These are phyloP conservation scores for Bipolaris zeicola DNA, from an alignment of 2,329 filamentous ascomycete genomes.

Conservation along the genomic window DNA sequence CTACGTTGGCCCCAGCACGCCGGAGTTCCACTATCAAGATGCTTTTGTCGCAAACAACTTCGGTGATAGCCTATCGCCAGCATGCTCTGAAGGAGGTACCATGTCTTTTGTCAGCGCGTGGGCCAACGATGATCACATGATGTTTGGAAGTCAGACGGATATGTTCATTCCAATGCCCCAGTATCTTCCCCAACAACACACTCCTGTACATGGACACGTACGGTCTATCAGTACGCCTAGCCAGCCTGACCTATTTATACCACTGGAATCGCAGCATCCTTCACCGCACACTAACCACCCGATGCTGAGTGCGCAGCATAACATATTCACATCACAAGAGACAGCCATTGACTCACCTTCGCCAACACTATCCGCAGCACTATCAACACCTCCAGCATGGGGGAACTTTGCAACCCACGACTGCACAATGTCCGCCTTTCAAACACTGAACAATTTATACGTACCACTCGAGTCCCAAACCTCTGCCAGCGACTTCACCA, in stretches of 20 bases:
- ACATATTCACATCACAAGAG: conserved; percentile 26
- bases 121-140: conserved; percentile 42
- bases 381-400: conserved; percentile 36
- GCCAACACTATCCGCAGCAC: conserved; percentile 34
- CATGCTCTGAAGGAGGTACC: conserved; percentile 34
- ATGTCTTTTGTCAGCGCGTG: conserved; percentile 36
- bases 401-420: conserved; percentile 36
- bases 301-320: conserved; percentile 33
- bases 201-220: conserved; percentile 30
- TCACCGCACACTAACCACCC: conserved; percentile 33
- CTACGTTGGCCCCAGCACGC: conserved; percentile 43
- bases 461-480: conserved; percentile 36
- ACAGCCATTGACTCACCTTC: conserved; percentile 33
- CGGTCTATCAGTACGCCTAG: conserved; percentile 39
- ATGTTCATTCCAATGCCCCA: conserved; percentile 36
- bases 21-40: conserved; percentile 44
- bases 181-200: conserved; percentile 27
- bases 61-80: conserved; percentile 43
- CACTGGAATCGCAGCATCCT: conserved; percentile 32
- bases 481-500: conserved; percentile 33
- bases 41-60: conserved; percentile 36
- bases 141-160: conserved; percentile 36
- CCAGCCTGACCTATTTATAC: conserved; percentile 40
- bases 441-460: conserved; percentile 43
- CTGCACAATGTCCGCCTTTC: conserved; percentile 46